Percentiles rank a stretch among this genome's conserved stretches.
Evolutionary conservation across 371 early-diverging fungal genomes (phyloP).

Genomic region (Apophysomyces elegans): DNA sequence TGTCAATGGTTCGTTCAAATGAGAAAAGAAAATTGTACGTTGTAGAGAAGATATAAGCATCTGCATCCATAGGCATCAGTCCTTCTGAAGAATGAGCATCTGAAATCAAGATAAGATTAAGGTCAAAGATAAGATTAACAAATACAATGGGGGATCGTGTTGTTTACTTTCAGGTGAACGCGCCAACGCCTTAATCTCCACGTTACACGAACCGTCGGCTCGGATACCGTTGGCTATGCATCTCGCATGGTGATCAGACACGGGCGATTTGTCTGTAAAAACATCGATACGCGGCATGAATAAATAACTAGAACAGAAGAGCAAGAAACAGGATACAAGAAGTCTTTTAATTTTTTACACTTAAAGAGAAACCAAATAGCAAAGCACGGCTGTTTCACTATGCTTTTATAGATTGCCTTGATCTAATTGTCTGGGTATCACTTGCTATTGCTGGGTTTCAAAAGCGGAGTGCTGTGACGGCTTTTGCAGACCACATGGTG

Average conservation of each 20-base stretch:
- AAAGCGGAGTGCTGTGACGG: constrained; percentile 3
- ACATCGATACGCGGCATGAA: constrained; percentile 20
- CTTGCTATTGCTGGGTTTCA: not conserved
- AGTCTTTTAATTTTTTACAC: not conserved
- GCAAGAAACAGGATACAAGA: not conserved
- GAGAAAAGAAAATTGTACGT: constrained; percentile 16
- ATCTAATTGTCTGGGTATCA: not conserved
- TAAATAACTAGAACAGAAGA: not conserved
- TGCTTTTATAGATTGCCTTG: not conserved
- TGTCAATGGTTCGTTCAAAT: not conserved
- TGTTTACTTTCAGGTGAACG: constrained; percentile 18
- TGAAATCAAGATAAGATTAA: constrained; percentile 3
- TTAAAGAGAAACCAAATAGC: no score
- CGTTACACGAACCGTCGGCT: constrained; percentile 7
- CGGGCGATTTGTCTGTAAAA: constrained; percentile 29
- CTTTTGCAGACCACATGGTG: constrained; percentile 3
- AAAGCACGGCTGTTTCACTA: not conserved
- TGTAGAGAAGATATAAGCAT: constrained; percentile 27
- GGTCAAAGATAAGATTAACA: not conserved
- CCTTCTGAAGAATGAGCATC: constrained; percentile 11
- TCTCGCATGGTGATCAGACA: constrained; percentile 21
- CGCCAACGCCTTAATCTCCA: constrained; percentile 28
- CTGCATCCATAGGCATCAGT: constrained; percentile 19
- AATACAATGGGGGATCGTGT: not conserved
- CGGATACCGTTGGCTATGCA: constrained; percentile 25